Base-by-base conservation (phyloP, 2,329 filamentous ascomycete genomes). In the Clarireedia homoeocarpa region DNA sequence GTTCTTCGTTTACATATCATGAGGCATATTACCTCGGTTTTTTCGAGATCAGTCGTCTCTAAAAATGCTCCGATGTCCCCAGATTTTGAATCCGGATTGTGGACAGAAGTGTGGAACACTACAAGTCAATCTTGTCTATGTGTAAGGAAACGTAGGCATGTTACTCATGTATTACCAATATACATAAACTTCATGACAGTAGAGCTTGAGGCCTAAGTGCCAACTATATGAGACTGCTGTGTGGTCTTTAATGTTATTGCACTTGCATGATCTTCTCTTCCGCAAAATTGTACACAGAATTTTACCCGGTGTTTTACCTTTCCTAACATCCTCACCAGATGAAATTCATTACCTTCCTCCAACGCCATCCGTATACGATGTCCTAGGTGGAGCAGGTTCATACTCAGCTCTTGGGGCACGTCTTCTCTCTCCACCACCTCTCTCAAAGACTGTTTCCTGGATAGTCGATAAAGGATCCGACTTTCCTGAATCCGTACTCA, bases 351-450 rank as follows among this genome's bases (percentile, higher is more conserved):
- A 90, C 66, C 77, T 82, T 34, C 84, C 85, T 3, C 83, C 86
- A 44, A 84, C 74, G 55, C 80, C 85, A 4, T 78, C 86, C 12
- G 85, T 87, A 40, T 82, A 80, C 64, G 80, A 92, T 67, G 80
- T 96, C 20, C 77, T 94, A n/a, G 94, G 94, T 52, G 94, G 94
- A 24, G 94, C 88, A 27, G 94, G 91, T 26, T 82, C 91, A 2
- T 97, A 89, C 70, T 86, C 88, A 7, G 90, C 91, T 6, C 76
- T 97, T 6, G 94, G 94, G 20, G 94, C 94, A 17, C 88, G 94
- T 34, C 77, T 99, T 49, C 87, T 96, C 69, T 92, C 90, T 4
- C 88, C 89, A 2, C 73, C 77, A 34, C 75, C 78, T 23, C 67
- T 71, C 6, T 88, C 89, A 23, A 77, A 75, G 39, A 78, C 80